Percentiles rank a stretch among this genome's conserved stretches.
Conservation (phyloP, 306 rosid species). For the Cyamopsis tetragonoloba region DNA sequence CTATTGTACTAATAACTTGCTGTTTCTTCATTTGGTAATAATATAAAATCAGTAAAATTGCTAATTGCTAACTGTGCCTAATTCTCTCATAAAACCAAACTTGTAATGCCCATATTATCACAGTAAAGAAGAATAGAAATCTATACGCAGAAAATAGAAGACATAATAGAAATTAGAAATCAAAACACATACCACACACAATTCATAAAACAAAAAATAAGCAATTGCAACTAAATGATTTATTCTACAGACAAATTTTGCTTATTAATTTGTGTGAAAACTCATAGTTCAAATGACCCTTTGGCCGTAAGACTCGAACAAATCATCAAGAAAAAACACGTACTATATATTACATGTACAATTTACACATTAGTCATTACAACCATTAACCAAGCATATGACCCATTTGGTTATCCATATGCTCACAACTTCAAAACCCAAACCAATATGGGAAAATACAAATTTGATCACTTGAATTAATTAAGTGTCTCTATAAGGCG, state of each 20-base stretch:
- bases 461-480: neutral
- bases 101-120: neutral
- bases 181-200: too few relatives aligned
- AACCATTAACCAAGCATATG: conserved; percentile 24
- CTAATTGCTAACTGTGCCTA: neutral
- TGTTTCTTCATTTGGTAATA: neutral
- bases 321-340: conserved; percentile 19
- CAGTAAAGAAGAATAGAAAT: neutral
- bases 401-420: conserved; percentile 40
- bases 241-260: neutral
- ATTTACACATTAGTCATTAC: conserved; percentile 20
- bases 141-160: neutral
- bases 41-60: neutral
- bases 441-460: conserved; percentile 18
- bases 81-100: neutral
- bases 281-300: conserved; percentile 25
- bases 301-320: conserved; percentile 27
- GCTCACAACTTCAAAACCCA: conserved; percentile 16
- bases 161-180: too few relatives aligned
- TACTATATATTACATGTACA: too few relatives aligned
- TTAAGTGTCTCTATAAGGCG: neutral
- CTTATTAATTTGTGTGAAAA: neutral
- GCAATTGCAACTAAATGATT: neutral
- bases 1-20: neutral
- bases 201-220: neutral